These are phyloP conservation scores for Pinus albicaulis DNA, from an alignment of 75 land plant genomes.

Conservation along the genomic window DNA sequence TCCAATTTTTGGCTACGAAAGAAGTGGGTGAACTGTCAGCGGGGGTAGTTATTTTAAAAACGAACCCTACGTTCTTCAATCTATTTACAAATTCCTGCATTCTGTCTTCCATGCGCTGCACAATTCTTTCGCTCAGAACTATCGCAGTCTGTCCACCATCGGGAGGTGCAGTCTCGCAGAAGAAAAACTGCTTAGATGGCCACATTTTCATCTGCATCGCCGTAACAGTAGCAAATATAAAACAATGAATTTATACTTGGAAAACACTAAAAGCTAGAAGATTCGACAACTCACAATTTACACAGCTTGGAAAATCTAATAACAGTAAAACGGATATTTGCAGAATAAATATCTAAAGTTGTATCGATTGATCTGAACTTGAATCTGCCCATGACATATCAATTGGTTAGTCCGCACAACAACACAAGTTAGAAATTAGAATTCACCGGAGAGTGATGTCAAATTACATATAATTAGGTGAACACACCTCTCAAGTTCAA, in stretches of 20 bases:
- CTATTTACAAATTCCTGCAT: conserved; percentile 16
- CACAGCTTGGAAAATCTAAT: neutral
- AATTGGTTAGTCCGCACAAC: no score
- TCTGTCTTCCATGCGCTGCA: conserved; percentile 14
- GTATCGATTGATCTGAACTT: no score
- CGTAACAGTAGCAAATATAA: neutral
- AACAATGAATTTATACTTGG: no score
- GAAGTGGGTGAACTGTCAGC: conserved; percentile 12
- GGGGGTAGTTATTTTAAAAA: conserved; percentile 14
- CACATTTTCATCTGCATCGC: conserved; percentile 15
- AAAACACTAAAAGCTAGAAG: neutral
- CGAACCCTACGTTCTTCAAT: conserved; percentile 17
- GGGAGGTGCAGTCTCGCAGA: conserved; percentile 27
- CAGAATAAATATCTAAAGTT: no score
- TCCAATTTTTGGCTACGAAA: conserved; percentile 29
- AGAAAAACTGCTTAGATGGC: conserved; percentile 22
- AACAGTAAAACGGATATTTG: no score
- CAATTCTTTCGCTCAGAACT: conserved; percentile 16
- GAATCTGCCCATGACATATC: no score
- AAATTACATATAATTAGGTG: no score
- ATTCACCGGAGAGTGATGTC: no score
- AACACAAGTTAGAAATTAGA: no score
- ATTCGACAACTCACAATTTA: neutral
- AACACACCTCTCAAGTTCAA: no score
- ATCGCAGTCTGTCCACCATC: conserved; percentile 32